These are phyloP conservation scores for Penicillium sp. DNA, from an alignment of 2,329 filamentous ascomycete species.

Conservation along the genomic window DNA sequence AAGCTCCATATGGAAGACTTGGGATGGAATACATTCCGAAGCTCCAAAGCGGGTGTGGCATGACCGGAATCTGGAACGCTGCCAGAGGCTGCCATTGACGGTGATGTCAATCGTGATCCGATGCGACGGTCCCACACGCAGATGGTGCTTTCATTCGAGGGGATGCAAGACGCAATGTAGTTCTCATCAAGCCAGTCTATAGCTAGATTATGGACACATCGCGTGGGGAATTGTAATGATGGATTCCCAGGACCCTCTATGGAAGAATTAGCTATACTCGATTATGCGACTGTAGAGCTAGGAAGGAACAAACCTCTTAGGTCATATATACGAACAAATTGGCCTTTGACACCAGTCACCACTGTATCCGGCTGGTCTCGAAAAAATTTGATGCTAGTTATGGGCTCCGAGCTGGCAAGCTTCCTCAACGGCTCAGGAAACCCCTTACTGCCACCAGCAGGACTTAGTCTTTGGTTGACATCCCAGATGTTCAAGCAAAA, in stretches of 20 bases:
- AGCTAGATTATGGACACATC: conserved; percentile 61
- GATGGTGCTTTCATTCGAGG: conserved; percentile 55
- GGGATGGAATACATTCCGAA: conserved; percentile 52
- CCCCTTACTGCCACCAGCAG: conserved; percentile 32
- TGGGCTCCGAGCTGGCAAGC: conserved; percentile 58
- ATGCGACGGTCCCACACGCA: conserved; percentile 61
- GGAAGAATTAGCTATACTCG: conserved; percentile 1
- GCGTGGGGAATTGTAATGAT: conserved; percentile 51
- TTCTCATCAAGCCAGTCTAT: conserved; percentile 63
- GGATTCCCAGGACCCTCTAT: conserved; percentile 39
- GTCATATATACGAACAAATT: conserved; percentile 61
- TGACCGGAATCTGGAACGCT: conserved; percentile 33
- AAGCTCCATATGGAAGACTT: conserved; percentile 59
- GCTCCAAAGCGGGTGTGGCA: conserved; percentile 54
- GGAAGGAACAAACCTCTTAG: conserved; percentile 49
- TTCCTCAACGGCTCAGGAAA: conserved; percentile 53
- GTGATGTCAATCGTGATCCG: conserved; percentile 37
- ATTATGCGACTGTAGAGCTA: conserved; percentile 2
- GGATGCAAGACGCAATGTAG: conserved; percentile 58
- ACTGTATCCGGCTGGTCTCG: conserved; percentile 57
- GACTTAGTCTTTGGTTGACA: conserved; percentile 47
- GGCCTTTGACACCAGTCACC: conserved; percentile 58
- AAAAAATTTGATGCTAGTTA: conserved; percentile 64
- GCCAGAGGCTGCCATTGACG: conserved; percentile 33
- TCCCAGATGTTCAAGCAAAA: conserved; percentile 64